Conservation (phyloP, 2,329 filamentous ascomycete species). For the Dryadomyces quercivorus region DNA sequence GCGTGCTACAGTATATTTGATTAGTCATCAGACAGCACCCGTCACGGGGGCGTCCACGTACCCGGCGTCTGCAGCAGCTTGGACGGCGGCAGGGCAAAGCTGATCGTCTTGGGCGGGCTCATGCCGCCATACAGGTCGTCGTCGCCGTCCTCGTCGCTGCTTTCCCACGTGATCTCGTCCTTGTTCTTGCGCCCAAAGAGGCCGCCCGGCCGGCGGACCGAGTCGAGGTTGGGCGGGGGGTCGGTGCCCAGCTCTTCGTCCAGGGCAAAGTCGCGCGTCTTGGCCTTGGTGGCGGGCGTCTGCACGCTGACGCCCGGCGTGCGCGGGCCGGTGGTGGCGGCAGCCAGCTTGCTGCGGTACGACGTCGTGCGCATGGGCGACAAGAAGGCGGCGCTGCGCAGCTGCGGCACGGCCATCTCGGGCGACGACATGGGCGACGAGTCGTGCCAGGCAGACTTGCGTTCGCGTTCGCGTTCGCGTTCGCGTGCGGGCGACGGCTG, state of each 20-base stretch:
- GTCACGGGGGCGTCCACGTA: no score
- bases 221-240: neutral
- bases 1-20: slow-evolving; percentile 36
- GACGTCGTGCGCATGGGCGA: slow-evolving; percentile 44
- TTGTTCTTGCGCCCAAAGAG: slow-evolving; percentile 17
- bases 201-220: no score
- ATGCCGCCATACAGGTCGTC: slow-evolving; percentile 54
- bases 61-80: slow-evolving; percentile 71
- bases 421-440: slow-evolving; percentile 57
- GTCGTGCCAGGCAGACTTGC: slow-evolving; percentile 32
- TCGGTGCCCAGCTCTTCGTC: slow-evolving; percentile 1
- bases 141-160: slow-evolving; percentile 54
- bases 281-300: slow-evolving; percentile 51
- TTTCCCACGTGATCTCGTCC: slow-evolving; percentile 60
- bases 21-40: neutral
- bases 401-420: slow-evolving; percentile 65
- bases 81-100: slow-evolving; percentile 68
- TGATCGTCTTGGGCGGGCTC: slow-evolving; percentile 88
- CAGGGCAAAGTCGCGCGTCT: slow-evolving; percentile 32
- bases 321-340: slow-evolving; percentile 37
- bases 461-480: neutral
- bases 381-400: slow-evolving; percentile 77
- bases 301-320: slow-evolving; percentile 80
- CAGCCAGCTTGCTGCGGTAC: slow-evolving; percentile 27
- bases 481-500: no score